phyloP scores from a whole-genome alignment of 2,329 filamentous ascomycete species.

The Aspergillus ibericus region DNA sequence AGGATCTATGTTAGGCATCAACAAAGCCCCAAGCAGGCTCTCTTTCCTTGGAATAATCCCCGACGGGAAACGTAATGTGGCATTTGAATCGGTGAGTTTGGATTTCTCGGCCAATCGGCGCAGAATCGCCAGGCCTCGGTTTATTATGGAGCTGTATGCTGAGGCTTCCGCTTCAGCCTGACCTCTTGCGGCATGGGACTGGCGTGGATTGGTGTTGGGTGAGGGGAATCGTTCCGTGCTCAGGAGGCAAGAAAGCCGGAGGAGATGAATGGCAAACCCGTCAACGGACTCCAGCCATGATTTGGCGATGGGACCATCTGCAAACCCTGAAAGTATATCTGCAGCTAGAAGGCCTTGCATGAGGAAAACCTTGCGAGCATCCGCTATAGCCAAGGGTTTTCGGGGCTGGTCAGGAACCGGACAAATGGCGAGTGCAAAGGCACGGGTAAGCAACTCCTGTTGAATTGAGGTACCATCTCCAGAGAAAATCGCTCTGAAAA shows the following conservation, averaged over 20 bases:
- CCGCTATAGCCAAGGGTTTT: constrained; percentile 66
- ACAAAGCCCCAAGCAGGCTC: constrained; percentile 65
- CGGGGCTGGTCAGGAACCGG: constrained; percentile 73
- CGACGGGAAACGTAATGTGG: constrained; percentile 54
- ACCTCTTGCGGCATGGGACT: constrained; percentile 32
- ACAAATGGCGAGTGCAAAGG: constrained; percentile 83
- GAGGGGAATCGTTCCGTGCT: constrained; percentile 60
- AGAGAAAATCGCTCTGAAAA: constrained; percentile 79
- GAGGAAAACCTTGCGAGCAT: constrained; percentile 81
- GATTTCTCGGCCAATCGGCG: constrained; percentile 67
- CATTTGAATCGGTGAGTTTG: constrained; percentile 55
- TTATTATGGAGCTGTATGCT: constrained; percentile 57
- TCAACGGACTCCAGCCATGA: constrained; percentile 82
- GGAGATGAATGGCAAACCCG: constrained; percentile 77
- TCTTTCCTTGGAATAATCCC: constrained; percentile 67
- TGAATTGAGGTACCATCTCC: constrained; percentile 67
- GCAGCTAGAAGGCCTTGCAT: constrained; percentile 91
- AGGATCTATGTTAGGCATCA: constrained; percentile 65
- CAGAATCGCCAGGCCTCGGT: constrained; percentile 67
- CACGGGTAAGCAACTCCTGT: constrained; percentile 78
- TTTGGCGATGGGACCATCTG: constrained; percentile 71
- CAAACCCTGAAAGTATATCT: constrained; percentile 78
- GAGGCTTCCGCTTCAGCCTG: constrained; percentile 45
- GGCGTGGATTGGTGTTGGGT: constrained; percentile 33
- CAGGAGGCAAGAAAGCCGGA: constrained; percentile 72